Evolutionary conservation across 1,284 basidiomycete species (phyloP), one percentile per base, ranked within the genome.

Genomic region (Fomitopsis betulina): DNA sequence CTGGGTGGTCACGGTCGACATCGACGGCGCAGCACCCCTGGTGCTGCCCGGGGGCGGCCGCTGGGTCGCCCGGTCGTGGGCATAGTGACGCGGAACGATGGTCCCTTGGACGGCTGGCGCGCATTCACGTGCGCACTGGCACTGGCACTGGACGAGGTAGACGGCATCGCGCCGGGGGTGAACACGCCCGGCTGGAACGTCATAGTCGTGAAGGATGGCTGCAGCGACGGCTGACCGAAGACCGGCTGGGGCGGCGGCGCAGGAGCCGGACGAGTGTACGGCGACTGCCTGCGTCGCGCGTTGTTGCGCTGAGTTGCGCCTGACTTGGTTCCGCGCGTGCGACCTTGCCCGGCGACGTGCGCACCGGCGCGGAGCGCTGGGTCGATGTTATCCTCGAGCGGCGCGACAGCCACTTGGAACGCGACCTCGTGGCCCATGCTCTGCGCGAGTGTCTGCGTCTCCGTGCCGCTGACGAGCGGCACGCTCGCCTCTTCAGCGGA

Each of bases 271-370:
- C 49, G 35, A 17, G 57, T 37, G 53, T 65, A 64, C 3, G 62
- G 64, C 37, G 65, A 65, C 25, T 64, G 56, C 23, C 56, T 59
- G 8, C 63, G 61, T 12, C 62, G 38, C n/a, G 57, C 54, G 40
- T 53, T 56, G 54, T 55, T 58, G 30, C 61, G 62, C 19, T 58
- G 38, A n/a, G 53, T 21, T 4, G 58, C n/a, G 15, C 37, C 27
- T 8, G 57, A 13, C 30, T 50, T 38, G 17, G 53, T 19, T 39
- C 35, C 35, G 35, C 65, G 62, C 25, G 57, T 64, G 61, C 51
- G 67, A 54, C 61, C 57, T n/a, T 71, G 68, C 7, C 75, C 72
- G 15, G 75, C 72, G 33, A 72, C 60, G 51, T 76, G 75, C 12
- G 69, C 65, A 9, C 65, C 64, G 45, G 67, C 66, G 7, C 61